A percentile compares a stretch with the other conserved stretches of the same genome.
Evolutionary conservation across 306 rosid genomes (phyloP).

Genomic region (Fragaria nilgerrensis): DNA sequence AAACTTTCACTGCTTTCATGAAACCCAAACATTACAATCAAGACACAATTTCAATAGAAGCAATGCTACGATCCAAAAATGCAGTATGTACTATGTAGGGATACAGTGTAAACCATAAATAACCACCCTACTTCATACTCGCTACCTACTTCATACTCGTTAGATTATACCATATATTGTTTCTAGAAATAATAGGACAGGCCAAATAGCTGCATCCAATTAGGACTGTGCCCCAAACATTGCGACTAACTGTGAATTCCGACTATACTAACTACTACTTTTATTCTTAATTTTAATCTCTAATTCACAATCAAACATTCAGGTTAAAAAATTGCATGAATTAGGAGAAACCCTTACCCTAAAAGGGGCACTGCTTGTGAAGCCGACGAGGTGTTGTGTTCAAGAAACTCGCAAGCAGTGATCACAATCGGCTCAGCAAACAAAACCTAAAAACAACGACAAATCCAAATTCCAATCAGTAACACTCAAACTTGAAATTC

Average conservation of each 20-base stretch:
- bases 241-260: too few species aligned
- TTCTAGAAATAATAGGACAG: too few species aligned
- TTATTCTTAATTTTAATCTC: neutral
- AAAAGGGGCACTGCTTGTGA: slow-evolving; percentile 80
- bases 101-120: slow-evolving; percentile 1
- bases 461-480: neutral
- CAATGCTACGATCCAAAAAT: neutral
- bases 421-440: slow-evolving; percentile 83
- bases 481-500: slow-evolving; percentile 11
- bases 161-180: too few species aligned
- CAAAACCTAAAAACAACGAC: slow-evolving; percentile 51
- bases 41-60: neutral
- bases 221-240: neutral
- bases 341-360: slow-evolving; percentile 48
- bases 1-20: neutral
- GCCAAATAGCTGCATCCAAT: neutral
- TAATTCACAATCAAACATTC: neutral
- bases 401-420: slow-evolving; percentile 93
- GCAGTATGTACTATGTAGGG: neutral
- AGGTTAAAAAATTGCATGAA: neutral
- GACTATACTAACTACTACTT: neutral
- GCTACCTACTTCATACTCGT: too few species aligned
- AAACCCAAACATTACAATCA: neutral
- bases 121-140: neutral
- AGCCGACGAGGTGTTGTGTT: slow-evolving; percentile 78